Base-by-base conservation (phyloP, 2,329 filamentous ascomycete species). In the Scolecobasidium constrictum region DNA sequence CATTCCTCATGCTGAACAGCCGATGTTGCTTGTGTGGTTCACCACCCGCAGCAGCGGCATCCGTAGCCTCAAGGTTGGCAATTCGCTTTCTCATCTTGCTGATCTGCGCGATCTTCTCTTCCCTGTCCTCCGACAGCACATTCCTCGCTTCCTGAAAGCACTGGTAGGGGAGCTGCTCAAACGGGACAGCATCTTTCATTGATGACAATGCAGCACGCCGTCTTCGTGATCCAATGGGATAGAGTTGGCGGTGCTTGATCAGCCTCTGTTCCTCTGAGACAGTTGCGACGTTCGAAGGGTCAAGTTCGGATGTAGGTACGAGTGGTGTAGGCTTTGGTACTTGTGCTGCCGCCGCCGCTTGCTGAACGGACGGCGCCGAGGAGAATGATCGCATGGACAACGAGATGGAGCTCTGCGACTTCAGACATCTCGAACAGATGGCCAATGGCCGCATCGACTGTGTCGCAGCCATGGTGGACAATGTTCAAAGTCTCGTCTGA, bases 101-200 rank as follows among this genome's bases (percentile, higher is more conserved):
- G 45, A 98, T 90, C 55, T 80, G 69, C 47, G 72, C 67, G 40
- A 96, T 54, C 68, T 94, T 96, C 64, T 90, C 76, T 50, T 79
- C 69, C 33, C 90, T 77, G 60, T 98, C 92, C 43, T 76, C 77
- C 42, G 78, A 72, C 44, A 98, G 69, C 38, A 96, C 65, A 59
- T 86, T 85, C 49, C 88, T 78, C 33, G 92, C 92, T 67, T 95
- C 88, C 65, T 98, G 92, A 68, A 96, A 98, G 64, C 86, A 92
- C 72, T 96, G 90, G 67, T 93, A 98, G 15, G 92, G 92, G 51
- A 98, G 69, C 59, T 90, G 83, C 68, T 94, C 86, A 58, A 98
- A 95, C 19, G 88, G 86, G 39, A 94, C 67, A 6, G 11, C 17
- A 19, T 40, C 35, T 5, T 4, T 19, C 11, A 35, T 35, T 12